These are phyloP conservation scores for Backusella australiensis DNA, from an alignment of 192 early-diverging fungal genomes.

Conservation along the genomic window DNA sequence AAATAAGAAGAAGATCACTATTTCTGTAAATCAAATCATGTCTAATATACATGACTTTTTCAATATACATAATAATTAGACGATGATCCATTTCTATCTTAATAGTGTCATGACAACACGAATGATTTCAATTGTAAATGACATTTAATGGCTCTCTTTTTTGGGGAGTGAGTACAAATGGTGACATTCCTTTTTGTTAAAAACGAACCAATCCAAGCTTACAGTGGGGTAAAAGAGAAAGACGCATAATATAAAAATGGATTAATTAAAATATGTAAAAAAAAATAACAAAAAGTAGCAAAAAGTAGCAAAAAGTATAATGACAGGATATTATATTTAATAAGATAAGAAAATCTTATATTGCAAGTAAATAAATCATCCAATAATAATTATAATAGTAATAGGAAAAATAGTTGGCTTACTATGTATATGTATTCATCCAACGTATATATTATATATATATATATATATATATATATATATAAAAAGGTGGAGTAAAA, in stretches of 20 bases:
- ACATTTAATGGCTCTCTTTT: not conserved
- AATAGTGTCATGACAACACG: not conserved
- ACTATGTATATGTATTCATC: not conserved
- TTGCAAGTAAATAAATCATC: not conserved
- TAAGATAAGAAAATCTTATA: not conserved
- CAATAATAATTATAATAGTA: not conserved
- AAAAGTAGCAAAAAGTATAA: not conserved
- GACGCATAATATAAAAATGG: not conserved
- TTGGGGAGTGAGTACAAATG: not conserved
- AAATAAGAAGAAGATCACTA: not conserved
- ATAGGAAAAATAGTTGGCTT: no score
- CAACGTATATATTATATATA: not conserved
- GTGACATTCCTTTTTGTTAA: constrained; percentile 1
- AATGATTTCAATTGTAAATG: not conserved
- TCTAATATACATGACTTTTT: not conserved
- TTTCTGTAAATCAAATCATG: not conserved
- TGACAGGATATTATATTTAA: not conserved
- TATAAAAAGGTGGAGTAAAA: not conserved
- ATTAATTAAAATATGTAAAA: constrained; percentile 1
- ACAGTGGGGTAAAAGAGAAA: not conserved
- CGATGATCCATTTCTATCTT: not conserved
- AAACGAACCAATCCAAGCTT: not conserved
- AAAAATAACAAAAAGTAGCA: no score
- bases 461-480: not conserved
- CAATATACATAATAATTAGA: not conserved